Conservation (phyloP, 768 basidiomycete species). For the Exidia glandulosa region DNA sequence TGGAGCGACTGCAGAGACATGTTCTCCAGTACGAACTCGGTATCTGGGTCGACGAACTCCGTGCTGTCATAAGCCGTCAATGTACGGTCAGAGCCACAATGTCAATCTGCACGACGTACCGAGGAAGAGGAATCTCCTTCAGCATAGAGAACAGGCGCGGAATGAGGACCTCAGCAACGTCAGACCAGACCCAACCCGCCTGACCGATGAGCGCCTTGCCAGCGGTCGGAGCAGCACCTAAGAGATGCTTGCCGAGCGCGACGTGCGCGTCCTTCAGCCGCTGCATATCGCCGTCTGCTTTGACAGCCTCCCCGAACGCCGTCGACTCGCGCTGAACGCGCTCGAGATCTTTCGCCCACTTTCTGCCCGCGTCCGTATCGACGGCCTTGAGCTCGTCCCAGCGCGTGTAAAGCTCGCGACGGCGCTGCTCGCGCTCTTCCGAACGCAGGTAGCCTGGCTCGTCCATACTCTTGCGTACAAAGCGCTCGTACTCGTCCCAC, state of each 20-base stretch:
- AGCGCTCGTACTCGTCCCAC: constrained; percentile 43
- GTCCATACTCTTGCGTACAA: constrained; percentile 34
- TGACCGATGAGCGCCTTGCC: constrained; percentile 41
- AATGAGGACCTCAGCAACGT: constrained; percentile 69
- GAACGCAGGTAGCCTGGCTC: constrained; percentile 42
- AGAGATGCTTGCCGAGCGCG: constrained; percentile 38
- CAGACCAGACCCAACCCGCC: constrained; percentile 69
- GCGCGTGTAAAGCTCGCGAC: constrained; percentile 34
- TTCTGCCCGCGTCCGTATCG: constrained; percentile 28
- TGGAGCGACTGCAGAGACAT: constrained; percentile 57
- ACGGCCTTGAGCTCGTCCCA: constrained; percentile 41
- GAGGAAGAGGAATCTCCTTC: constrained; percentile 58
- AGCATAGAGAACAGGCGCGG: constrained; percentile 43
- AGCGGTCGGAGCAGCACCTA: constrained; percentile 27
- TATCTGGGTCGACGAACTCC: constrained; percentile 56
- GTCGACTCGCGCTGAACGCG: constrained; percentile 33
- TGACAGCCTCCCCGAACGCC: constrained; percentile 35
- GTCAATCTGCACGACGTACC: constrained; percentile 28
- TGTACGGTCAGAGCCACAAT: not conserved
- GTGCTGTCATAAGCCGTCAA: constrained; percentile 30
- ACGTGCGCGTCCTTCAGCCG: constrained; percentile 36
- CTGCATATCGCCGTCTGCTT: constrained; percentile 38
- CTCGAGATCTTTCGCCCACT: constrained; percentile 44
- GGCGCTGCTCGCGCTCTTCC: constrained; percentile 30
- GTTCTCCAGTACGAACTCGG: constrained; percentile 68